Evolutionary conservation across 768 basidiomycete species (phyloP).

Genomic region (Mycena galericulata): DNA sequence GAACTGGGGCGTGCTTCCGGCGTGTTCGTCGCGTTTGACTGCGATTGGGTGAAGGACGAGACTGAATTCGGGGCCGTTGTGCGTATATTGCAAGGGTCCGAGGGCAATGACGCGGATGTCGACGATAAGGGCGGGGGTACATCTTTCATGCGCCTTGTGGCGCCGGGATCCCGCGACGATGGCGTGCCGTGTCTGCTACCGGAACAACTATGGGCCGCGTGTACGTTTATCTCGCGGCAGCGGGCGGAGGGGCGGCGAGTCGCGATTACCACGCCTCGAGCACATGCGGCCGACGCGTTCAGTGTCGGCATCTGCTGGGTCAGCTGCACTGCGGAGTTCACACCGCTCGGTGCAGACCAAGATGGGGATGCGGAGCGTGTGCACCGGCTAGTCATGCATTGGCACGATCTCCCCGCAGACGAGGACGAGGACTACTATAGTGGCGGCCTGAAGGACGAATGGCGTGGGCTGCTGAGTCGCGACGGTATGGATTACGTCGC

Average conservation of each 20-base stretch:
- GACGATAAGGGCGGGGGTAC: background rate
- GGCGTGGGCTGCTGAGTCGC: slow-evolving; percentile 28
- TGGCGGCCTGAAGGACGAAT: slow-evolving; percentile 20
- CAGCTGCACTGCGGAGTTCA: too few species aligned
- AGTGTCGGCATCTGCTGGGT: slow-evolving; percentile 11
- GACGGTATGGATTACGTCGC: slow-evolving; percentile 26
- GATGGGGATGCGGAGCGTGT: slow-evolving; percentile 3
- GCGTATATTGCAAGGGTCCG: background rate
- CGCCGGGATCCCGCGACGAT: slow-evolving; percentile 8
- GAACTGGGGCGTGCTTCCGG: slow-evolving; percentile 14
- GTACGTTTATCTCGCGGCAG: slow-evolving; percentile 4
- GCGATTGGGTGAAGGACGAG: background rate
- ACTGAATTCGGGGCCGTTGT: slow-evolving; percentile 18
- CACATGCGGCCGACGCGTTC: slow-evolving; percentile 16
- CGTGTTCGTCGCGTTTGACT: slow-evolving; percentile 2
- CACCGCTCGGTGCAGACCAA: background rate
- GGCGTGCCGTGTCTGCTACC: slow-evolving; percentile 16
- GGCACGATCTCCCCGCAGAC: slow-evolving; percentile 46
- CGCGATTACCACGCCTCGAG: slow-evolving; percentile 7
- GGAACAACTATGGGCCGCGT: slow-evolving; percentile 14
- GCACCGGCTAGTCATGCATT: slow-evolving; percentile 15
- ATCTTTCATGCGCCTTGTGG: background rate
- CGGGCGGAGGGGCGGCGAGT: background rate
- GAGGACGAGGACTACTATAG: slow-evolving; percentile 23
- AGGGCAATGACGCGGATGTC: background rate